Percentiles rank a stretch among this genome's conserved stretches.
Conservation (phyloP, 805 yeast species). For the Pichia manshurica region DNA sequence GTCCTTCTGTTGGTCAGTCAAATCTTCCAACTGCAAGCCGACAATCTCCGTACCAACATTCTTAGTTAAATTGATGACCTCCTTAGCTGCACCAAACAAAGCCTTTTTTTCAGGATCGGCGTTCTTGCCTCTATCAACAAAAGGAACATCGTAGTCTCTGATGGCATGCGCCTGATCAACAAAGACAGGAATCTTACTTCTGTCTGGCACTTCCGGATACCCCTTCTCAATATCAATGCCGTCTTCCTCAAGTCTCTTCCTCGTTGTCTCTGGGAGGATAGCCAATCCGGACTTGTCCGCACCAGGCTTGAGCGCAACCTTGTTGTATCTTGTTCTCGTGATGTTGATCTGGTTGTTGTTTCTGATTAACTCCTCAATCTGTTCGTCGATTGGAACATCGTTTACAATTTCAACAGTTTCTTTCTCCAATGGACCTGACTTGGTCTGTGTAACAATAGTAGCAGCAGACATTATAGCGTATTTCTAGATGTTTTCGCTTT, state of each 20-base stretch:
- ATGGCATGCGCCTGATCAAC: constrained; percentile 37
- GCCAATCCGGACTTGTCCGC: constrained; percentile 19
- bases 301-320: constrained; percentile 10
- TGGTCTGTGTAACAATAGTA: background rate
- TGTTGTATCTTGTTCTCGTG: constrained; percentile 6
- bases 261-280: constrained; percentile 24
- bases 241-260: constrained; percentile 31
- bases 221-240: constrained; percentile 34
- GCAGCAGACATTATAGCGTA: background rate
- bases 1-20: constrained; percentile 39
- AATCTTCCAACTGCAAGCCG: constrained; percentile 40
- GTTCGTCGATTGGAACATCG: constrained; percentile 14
- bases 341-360: constrained; percentile 7
- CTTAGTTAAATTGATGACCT: constrained; percentile 39
- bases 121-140: constrained; percentile 29
- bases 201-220: constrained; percentile 35
- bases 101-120: constrained; percentile 42
- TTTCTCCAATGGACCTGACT: background rate
- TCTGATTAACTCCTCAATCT: constrained; percentile 16
- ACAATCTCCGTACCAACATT: constrained; percentile 45
- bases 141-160: constrained; percentile 31
- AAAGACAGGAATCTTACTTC: constrained; percentile 31
- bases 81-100: constrained; percentile 35
- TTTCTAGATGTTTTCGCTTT: background rate
- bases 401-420: background rate